Conservation (phyloP, 1,139 yeast species). For the Blastobotrys ciferrii region DNA sequence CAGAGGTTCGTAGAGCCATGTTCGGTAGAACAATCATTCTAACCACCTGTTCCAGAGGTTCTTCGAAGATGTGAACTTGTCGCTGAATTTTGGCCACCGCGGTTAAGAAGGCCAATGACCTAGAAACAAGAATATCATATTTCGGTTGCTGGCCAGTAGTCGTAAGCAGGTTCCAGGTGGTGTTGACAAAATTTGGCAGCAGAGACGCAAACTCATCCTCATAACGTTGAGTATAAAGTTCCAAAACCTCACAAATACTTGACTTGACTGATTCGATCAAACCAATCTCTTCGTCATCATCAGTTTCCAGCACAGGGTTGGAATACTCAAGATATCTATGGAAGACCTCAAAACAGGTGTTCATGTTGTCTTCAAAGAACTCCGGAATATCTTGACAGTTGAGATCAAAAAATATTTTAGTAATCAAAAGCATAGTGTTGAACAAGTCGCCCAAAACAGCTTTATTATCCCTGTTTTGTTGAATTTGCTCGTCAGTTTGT, state of each 20-base stretch:
- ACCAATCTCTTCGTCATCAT: conserved; percentile 74
- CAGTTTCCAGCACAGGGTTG: conserved; percentile 50
- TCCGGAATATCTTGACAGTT: conserved; percentile 98
- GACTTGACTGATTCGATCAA: conserved; percentile 73
- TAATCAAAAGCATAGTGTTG: conserved; percentile 67
- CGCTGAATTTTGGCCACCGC: conserved; percentile 72
- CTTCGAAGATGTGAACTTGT: conserved; percentile 63
- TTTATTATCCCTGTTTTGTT: conserved; percentile 43
- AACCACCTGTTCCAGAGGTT: conserved; percentile 70
- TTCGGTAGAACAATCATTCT: conserved; percentile 87
- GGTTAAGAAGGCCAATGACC: conserved; percentile 76
- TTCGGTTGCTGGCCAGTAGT: conserved; percentile 67
- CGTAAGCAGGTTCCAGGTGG: conserved; percentile 77
- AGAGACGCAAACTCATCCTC: conserved; percentile 83
- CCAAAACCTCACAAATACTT: conserved; percentile 78
- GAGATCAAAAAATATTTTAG: conserved; percentile 85
- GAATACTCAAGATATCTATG: conserved; percentile 73
- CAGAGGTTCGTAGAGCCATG: conserved; percentile 71
- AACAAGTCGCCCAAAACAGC: conserved; percentile 54
- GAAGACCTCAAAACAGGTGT: conserved; percentile 71
- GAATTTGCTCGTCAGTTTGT: conserved; percentile 65
- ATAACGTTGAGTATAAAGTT: conserved; percentile 83
- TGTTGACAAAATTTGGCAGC: conserved; percentile 74
- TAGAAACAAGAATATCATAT: conserved; percentile 81
- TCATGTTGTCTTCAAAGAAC: conserved; percentile 89